Evolutionary conservation across 257 asterid genomes (phyloP).

Genomic region (Agastache rugosa): DNA sequence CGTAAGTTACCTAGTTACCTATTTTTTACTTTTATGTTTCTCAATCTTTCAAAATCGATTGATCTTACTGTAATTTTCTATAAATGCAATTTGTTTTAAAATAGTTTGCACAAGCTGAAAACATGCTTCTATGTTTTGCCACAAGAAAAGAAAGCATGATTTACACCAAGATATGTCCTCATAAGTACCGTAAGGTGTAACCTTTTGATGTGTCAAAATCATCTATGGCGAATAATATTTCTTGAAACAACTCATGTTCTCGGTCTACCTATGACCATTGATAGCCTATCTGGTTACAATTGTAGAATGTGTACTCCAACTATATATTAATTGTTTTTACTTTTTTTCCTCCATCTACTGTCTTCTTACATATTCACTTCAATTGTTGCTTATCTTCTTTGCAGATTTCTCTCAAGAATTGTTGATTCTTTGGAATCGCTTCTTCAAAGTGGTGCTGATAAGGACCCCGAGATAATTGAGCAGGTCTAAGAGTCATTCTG

Average conservation of each 20-base stretch:
- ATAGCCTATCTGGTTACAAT: not conserved
- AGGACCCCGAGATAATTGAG: conserved; percentile 87
- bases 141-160: not conserved
- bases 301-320: not conserved
- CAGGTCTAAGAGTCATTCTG: conserved; percentile 55
- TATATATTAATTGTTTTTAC: not conserved
- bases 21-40: not conserved
- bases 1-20: conserved; percentile 75
- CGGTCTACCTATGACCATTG: not conserved
- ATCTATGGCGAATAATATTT: not conserved
- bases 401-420: conserved; percentile 75
- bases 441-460: conserved; percentile 86
- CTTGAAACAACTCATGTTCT: not conserved
- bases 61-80: not conserved
- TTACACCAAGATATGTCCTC: not conserved
- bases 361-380: not conserved
- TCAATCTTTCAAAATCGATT: not conserved
- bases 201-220: not conserved
- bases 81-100: not conserved
- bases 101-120: not conserved
- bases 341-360: not conserved
- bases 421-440: conserved; percentile 64
- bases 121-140: not conserved
- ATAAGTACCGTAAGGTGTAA: not conserved
- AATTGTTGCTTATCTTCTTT: conserved; percentile 27